Conservation (phyloP, 805 yeast species). For the Suhomyces kilbournensis region DNA sequence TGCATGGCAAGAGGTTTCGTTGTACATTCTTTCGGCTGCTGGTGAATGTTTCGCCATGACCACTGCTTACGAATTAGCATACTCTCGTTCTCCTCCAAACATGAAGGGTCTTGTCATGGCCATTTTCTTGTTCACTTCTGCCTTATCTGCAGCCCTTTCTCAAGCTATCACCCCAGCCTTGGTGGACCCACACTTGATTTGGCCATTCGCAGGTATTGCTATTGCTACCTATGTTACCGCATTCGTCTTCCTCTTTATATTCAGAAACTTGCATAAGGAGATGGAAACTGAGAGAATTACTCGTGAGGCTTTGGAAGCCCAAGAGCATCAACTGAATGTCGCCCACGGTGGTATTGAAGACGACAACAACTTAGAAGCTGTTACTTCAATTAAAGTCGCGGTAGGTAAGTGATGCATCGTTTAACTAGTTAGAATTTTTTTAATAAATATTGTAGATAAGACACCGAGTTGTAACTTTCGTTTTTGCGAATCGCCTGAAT, state of each 20-base stretch:
- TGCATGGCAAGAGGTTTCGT: slow-evolving; percentile 28
- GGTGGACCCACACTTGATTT: slow-evolving; percentile 40
- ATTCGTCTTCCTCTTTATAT: slow-evolving; percentile 28
- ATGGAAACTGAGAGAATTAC: slow-evolving; percentile 36
- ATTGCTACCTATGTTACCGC: slow-evolving; percentile 37
- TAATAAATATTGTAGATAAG: not conserved
- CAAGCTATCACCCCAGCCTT: slow-evolving; percentile 41
- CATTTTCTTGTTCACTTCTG: slow-evolving; percentile 40
- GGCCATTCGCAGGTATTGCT: slow-evolving; percentile 42
- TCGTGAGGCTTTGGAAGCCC: slow-evolving; percentile 19
- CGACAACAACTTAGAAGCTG: slow-evolving; percentile 21
- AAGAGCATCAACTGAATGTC: not conserved
- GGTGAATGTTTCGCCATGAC: slow-evolving; percentile 53
- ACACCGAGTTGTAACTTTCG: not conserved
- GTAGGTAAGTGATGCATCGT: slow-evolving; percentile 20
- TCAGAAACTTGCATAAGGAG: slow-evolving; percentile 38
- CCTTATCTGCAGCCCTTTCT: slow-evolving; percentile 48
- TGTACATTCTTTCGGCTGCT: slow-evolving; percentile 44
- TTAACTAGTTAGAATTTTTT: no score
- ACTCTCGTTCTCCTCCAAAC: slow-evolving; percentile 48
- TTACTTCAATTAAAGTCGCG: slow-evolving; percentile 29
- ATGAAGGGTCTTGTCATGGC: slow-evolving; percentile 54
- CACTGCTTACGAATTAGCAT: slow-evolving; percentile 54
- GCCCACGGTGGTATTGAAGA: slow-evolving; percentile 19
- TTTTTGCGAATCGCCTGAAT: no score